Evolutionary conservation across 805 yeast genomes (phyloP).

Genomic region (Candida lessepsii): DNA sequence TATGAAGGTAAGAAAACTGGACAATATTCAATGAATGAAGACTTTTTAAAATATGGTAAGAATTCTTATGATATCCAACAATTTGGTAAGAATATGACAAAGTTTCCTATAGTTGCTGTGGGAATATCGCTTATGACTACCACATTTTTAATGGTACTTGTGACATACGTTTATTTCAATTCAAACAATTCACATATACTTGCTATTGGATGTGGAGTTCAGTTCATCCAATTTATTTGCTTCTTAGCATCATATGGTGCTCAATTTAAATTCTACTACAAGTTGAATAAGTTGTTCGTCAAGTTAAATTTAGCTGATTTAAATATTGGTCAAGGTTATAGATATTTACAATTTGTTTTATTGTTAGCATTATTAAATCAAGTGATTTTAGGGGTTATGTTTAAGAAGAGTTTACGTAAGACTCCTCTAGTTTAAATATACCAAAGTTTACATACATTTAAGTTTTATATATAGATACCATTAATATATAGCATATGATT

Average conservation of each 20-base stretch:
- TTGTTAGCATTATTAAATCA: constrained; percentile 10
- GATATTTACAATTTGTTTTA: constrained; percentile 8
- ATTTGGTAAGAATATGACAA: constrained; percentile 15
- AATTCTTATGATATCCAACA: constrained; percentile 14
- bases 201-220: constrained; percentile 1
- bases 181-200: neutral
- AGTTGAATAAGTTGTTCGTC: constrained; percentile 8
- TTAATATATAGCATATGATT: too few species aligned
- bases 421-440: too few species aligned
- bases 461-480: too few species aligned
- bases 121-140: constrained; percentile 10
- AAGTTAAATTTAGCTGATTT: constrained; percentile 14
- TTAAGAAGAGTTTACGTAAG: neutral
- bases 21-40: constrained; percentile 13
- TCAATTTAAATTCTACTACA: constrained; percentile 13
- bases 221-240: constrained; percentile 8
- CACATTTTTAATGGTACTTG: constrained; percentile 4
- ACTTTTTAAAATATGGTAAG: constrained; percentile 14
- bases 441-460: neutral
- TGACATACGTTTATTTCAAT: constrained; percentile 7
- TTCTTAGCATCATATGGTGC: constrained; percentile 12
- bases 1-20: constrained; percentile 14
- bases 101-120: constrained; percentile 12
- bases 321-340: constrained; percentile 14
- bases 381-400: constrained; percentile 4